Evolutionary conservation across 2,329 filamentous ascomycete genomes (phyloP).

Genomic region (Exophiala alcalophila): DNA sequence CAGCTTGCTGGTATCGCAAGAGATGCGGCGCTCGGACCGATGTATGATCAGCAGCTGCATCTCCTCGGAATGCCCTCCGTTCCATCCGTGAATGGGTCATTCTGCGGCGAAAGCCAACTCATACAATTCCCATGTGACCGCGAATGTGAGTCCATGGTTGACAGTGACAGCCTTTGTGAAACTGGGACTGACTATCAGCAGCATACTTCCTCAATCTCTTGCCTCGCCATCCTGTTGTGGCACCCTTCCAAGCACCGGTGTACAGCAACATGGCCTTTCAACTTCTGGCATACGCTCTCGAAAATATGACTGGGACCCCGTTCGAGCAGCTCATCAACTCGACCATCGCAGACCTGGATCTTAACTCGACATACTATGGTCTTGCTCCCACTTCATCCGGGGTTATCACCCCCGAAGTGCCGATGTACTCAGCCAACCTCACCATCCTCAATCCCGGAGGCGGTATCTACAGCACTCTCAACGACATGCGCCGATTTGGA

Average conservation of each 20-base stretch:
- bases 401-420: too few relatives aligned
- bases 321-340: conserved; percentile 41
- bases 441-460: conserved; percentile 31
- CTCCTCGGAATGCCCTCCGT: too few relatives aligned
- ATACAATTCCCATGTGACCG: too few relatives aligned
- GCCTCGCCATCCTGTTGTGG: conserved; percentile 1
- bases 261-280: conserved; percentile 52
- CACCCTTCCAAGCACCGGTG: conserved; percentile 36
- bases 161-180: too few relatives aligned
- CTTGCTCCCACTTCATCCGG: too few relatives aligned
- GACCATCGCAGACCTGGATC: conserved; percentile 42
- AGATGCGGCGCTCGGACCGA: too few relatives aligned
- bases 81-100: too few relatives aligned
- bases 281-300: conserved; percentile 46
- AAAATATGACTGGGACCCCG: conserved; percentile 43
- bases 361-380: conserved; percentile 46
- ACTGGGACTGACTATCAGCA: too few relatives aligned
- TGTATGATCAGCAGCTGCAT: too few relatives aligned
- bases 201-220: too few relatives aligned
- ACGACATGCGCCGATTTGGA: conserved; percentile 38
- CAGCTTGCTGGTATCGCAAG: conserved; percentile 46
- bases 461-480: conserved; percentile 35
- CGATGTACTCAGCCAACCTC: conserved; percentile 40
- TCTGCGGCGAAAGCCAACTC: too few relatives aligned
- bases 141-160: too few relatives aligned